phyloP scores from a whole-genome alignment of 371 early-diverging fungal genomes.

The Syncephalis plumigaleata region DNA sequence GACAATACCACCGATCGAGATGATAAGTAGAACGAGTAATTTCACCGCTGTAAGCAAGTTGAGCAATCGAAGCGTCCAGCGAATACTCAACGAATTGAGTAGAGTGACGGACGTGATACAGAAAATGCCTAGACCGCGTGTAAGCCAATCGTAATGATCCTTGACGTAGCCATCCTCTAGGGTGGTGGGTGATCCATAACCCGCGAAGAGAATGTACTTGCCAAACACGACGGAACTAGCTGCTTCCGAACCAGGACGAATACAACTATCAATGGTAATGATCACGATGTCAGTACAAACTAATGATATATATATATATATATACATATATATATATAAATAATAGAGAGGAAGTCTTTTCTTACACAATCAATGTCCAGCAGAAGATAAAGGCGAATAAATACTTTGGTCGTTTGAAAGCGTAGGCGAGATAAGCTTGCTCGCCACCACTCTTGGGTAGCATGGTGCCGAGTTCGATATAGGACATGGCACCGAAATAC shows the following conservation, averaged over 20 bases:
- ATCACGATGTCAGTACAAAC: no score
- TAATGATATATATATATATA: no score
- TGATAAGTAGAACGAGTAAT: not conserved
- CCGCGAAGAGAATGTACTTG: not conserved
- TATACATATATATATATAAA: no score
- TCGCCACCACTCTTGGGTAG: not conserved
- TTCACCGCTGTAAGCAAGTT: not conserved
- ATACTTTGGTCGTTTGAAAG: not conserved
- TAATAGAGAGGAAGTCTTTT: no score
- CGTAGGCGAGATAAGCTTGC: not conserved
- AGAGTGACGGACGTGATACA: not conserved
- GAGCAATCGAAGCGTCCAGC: not conserved
- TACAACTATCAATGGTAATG: not conserved
- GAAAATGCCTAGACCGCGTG: not conserved
- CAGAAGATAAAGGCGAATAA: not conserved
- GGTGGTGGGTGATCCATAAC: not conserved
- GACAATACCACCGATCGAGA: not conserved
- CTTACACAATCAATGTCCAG: not conserved
- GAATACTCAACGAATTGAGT: not conserved
- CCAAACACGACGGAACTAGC: not conserved
- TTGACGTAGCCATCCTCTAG: not conserved
- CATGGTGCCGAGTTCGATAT: slow-evolving; percentile 1
- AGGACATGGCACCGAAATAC: not conserved
- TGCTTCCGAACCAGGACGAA: not conserved
- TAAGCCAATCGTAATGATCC: not conserved